A percentile compares a stretch with the other conserved stretches of the same genome.
Conservation (phyloP, 768 basidiomycete genomes). For the Boletales sp. region DNA sequence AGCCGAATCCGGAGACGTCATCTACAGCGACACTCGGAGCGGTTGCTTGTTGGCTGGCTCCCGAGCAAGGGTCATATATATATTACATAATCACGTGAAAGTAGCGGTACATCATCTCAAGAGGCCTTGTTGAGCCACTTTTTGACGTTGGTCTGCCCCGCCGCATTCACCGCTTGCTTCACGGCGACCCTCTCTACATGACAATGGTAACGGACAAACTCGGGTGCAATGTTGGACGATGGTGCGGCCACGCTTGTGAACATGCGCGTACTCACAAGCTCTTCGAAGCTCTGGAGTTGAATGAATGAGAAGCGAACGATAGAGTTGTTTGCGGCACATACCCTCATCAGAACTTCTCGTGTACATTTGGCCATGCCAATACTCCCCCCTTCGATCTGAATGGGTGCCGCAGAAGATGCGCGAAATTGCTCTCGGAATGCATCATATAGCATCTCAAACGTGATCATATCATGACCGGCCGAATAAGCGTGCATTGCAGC, state of each 20-base stretch:
- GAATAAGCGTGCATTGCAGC: constrained; percentile 76
- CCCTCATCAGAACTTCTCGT: constrained; percentile 61
- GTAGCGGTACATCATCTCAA: not conserved
- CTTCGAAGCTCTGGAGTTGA: constrained; percentile 67
- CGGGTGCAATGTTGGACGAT: constrained; percentile 50
- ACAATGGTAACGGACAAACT: constrained; percentile 76
- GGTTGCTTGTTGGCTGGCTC: not conserved
- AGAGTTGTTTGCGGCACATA: constrained; percentile 35
- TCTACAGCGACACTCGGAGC: not conserved
- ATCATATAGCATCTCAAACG: constrained; percentile 89
- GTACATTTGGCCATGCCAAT: constrained; percentile 73
- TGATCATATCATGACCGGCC: constrained; percentile 75
- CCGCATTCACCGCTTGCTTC: constrained; percentile 60
- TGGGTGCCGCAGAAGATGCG: constrained; percentile 67
- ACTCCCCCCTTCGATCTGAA: constrained; percentile 68
- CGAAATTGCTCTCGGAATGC: constrained; percentile 73
- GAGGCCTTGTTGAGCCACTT: constrained; percentile 70
- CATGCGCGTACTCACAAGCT: constrained; percentile 51
- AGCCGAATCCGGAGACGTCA: constrained; percentile 8
- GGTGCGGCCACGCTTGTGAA: constrained; percentile 52
- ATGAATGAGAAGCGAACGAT: constrained; percentile 1
- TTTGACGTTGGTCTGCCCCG: constrained; percentile 66
- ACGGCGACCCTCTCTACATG: constrained; percentile 61
- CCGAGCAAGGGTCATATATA: constrained; percentile 1
- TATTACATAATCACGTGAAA: constrained; percentile 23